Evolutionary conservation across 495 filamentous ascomycete species (phyloP).

Genomic region (Saxophila tyrrhenica): DNA sequence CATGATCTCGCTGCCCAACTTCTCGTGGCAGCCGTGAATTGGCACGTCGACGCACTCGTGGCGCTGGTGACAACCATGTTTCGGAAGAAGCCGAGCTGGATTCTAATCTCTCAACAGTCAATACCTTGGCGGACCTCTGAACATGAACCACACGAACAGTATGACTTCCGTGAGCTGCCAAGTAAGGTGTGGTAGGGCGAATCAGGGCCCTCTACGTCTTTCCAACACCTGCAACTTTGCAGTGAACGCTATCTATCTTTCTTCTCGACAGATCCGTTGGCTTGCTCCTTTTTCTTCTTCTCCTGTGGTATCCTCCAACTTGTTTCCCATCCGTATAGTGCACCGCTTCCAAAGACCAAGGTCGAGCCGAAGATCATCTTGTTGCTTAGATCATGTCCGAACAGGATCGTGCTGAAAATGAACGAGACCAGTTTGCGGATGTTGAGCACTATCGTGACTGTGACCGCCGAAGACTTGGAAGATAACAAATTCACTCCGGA

Average conservation of each 20-base stretch:
- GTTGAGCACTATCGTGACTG: conserved; percentile 91
- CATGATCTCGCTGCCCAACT: neutral
- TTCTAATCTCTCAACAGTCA: too few relatives aligned
- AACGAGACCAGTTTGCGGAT: conserved; percentile 90
- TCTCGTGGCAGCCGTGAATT: neutral
- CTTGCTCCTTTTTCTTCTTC: conserved; percentile 2
- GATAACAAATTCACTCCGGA: conserved; percentile 86
- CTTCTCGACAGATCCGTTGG: neutral
- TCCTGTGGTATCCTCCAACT: conserved; percentile 22
- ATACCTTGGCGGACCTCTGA: too few relatives aligned
- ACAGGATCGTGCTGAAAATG: conserved; percentile 80
- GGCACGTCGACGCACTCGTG: neutral
- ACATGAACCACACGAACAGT: too few relatives aligned
- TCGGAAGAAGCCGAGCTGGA: too few relatives aligned
- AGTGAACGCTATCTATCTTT: neutral
- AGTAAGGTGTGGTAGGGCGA: too few relatives aligned
- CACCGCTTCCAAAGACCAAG: conserved; percentile 80
- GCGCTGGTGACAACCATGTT: too few relatives aligned
- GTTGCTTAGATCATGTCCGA: conserved; percentile 66
- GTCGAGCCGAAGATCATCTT: conserved; percentile 70
- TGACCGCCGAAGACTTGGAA: conserved; percentile 75
- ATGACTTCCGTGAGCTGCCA: too few relatives aligned
- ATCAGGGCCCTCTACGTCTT: too few relatives aligned
- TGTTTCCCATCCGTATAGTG: conserved; percentile 71
- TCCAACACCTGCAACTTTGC: too few relatives aligned